phyloP scores from a whole-genome alignment of 345 rosid genomes.

The Hypericum androsaemum region DNA sequence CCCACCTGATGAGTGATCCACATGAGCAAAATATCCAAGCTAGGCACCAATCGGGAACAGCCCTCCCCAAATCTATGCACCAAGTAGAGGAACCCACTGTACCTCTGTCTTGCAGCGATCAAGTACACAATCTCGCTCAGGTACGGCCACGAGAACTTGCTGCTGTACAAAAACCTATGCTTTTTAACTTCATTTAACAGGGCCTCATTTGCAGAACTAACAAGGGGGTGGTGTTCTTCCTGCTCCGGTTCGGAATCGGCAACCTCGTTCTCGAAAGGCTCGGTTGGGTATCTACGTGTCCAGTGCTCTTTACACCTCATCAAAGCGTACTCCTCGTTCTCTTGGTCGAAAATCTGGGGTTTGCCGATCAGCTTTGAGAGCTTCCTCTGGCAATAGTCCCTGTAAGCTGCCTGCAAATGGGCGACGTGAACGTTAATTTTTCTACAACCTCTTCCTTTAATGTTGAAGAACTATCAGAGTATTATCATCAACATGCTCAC shows the following conservation, averaged over 20 bases:
- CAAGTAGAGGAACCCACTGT: conserved; percentile 57
- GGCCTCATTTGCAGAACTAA: conserved; percentile 22
- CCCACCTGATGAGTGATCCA: conserved; percentile 73
- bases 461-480: no score
- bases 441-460: not conserved
- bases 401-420: conserved; percentile 43
- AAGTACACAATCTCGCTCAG: conserved; percentile 55
- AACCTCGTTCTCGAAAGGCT: conserved; percentile 65
- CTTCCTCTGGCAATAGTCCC: conserved; percentile 54
- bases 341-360: conserved; percentile 57
- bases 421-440: not conserved
- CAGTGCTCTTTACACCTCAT: conserved; percentile 61
- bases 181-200: conserved; percentile 38
- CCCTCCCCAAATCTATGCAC: conserved; percentile 38
- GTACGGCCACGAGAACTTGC: conserved; percentile 57
- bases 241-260: conserved; percentile 16
- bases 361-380: conserved; percentile 78
- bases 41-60: conserved; percentile 40
- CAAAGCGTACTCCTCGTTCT: conserved; percentile 70
- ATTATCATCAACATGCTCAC: no score
- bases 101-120: conserved; percentile 63
- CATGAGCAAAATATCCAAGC: conserved; percentile 66
- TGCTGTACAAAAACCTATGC: conserved; percentile 34
- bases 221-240: conserved; percentile 3
- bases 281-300: conserved; percentile 43